Conservation (phyloP, 805 yeast genomes). For the Lachancea meyersii region DNA sequence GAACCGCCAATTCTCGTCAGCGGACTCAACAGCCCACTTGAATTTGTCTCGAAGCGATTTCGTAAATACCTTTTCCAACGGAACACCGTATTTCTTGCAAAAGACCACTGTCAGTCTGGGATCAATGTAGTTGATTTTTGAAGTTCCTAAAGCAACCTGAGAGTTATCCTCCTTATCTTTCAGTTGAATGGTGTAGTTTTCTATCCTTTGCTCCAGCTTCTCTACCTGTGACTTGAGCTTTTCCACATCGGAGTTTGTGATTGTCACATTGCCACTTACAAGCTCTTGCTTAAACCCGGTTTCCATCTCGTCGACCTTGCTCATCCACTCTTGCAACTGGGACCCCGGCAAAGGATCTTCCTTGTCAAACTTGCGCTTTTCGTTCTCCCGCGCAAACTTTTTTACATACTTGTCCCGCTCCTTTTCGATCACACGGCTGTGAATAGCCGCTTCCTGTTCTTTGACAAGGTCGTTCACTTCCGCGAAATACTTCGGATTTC, state of each 20-base stretch:
- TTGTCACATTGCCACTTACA: conserved; percentile 50
- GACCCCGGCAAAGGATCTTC: conserved; percentile 48
- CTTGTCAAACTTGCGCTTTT: conserved; percentile 55
- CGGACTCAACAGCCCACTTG: conserved; percentile 92
- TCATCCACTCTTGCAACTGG: conserved; percentile 53
- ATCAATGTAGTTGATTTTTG: conserved; percentile 91
- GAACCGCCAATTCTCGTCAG: conserved; percentile 82
- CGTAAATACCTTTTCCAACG: conserved; percentile 86
- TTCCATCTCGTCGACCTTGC: conserved; percentile 46
- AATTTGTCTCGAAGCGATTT: conserved; percentile 89
- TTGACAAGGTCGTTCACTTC: conserved; percentile 62
- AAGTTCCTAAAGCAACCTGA: conserved; percentile 86
- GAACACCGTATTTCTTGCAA: conserved; percentile 78
- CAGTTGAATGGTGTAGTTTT: conserved; percentile 62
- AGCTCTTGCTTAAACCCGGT: conserved; percentile 52
- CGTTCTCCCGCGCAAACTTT: conserved; percentile 72
- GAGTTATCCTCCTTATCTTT: conserved; percentile 93
- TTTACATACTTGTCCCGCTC: conserved; percentile 59
- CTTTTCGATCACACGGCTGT: conserved; percentile 52
- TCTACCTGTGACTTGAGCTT: conserved; percentile 67
- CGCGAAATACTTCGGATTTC: conserved; percentile 52
- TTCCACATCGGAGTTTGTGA: conserved; percentile 55
- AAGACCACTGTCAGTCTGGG: conserved; percentile 88
- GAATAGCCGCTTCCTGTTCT: conserved; percentile 57
- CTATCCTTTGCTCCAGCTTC: conserved; percentile 63